Percentiles rank a stretch among this genome's conserved stretches.
These are phyloP conservation scores for Aspergillus mulundensis DNA, from an alignment of 495 filamentous ascomycete genomes.

Conservation along the genomic window DNA sequence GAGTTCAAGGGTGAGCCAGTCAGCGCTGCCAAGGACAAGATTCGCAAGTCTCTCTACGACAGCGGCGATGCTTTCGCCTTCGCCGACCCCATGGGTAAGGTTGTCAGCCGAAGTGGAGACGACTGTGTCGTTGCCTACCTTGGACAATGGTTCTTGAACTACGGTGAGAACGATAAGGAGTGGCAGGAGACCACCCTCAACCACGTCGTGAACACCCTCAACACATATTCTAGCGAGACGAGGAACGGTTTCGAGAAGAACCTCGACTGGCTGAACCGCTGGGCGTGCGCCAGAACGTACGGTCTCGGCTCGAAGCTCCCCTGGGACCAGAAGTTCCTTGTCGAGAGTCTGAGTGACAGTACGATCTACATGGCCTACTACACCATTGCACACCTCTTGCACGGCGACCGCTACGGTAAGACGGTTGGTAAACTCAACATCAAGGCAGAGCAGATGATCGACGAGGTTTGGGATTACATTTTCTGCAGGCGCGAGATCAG, in stretches of 20 bases:
- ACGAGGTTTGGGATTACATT: constrained; percentile 95
- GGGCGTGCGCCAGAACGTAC: constrained; percentile 90
- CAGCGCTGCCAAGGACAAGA: constrained; percentile 78
- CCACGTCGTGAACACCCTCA: constrained; percentile 69
- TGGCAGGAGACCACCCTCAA: constrained; percentile 73
- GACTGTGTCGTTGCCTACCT: constrained; percentile 89
- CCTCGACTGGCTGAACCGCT: constrained; percentile 87
- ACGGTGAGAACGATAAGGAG: constrained; percentile 74
- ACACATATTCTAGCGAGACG: constrained; percentile 74
- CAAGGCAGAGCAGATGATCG: constrained; percentile 82
- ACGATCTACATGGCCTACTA: constrained; percentile 98
- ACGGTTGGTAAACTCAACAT: constrained; percentile 62
- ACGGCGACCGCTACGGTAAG: constrained; percentile 75
- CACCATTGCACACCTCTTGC: constrained; percentile 84
- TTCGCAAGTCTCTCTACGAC: constrained; percentile 73
- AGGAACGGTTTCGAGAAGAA: constrained; percentile 80
- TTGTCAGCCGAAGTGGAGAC: constrained; percentile 81
- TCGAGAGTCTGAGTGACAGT: constrained; percentile 87
- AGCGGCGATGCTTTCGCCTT: constrained; percentile 82
- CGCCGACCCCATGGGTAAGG: constrained; percentile 85
- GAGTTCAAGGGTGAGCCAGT: constrained; percentile 87
- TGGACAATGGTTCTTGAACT: constrained; percentile 97
- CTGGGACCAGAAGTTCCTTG: constrained; percentile 88
- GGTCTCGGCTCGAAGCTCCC: constrained; percentile 91
- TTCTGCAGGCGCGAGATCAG: constrained; percentile 66